These are phyloP conservation scores for Populus davidiana DNA, from an alignment of 345 rosid species.

Conservation along the genomic window DNA sequence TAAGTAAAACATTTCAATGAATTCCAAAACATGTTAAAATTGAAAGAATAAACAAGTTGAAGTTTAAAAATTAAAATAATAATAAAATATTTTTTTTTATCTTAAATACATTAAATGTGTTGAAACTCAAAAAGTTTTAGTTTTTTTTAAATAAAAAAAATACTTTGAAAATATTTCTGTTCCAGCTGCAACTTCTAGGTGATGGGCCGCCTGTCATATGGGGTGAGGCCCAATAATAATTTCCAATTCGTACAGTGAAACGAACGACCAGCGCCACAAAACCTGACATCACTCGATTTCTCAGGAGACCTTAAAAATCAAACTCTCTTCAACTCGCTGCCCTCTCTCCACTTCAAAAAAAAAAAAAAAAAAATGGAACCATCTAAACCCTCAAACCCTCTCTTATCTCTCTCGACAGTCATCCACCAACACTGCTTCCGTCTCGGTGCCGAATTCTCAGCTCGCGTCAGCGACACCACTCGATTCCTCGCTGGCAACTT, in stretches of 20 bases:
- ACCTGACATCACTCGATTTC: not conserved
- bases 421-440: constrained; percentile 61
- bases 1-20: too few relatives aligned
- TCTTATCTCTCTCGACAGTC: constrained; percentile 58
- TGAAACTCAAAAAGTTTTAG: too few relatives aligned
- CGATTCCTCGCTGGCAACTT: constrained; percentile 37
- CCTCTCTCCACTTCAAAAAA: constrained; percentile 3
- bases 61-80: too few relatives aligned
- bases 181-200: not conserved
- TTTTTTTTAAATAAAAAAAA: too few relatives aligned
- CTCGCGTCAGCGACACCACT: constrained; percentile 55
- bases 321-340: not conserved
- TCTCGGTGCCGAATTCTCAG: constrained; percentile 51
- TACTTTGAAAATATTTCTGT: too few relatives aligned
- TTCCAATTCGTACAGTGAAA: not conserved
- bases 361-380: constrained; percentile 39
- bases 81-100: too few relatives aligned
- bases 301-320: not conserved
- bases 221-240: not conserved
- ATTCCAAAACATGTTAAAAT: too few relatives aligned
- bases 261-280: not conserved
- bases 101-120: too few relatives aligned
- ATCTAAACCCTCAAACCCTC: constrained; percentile 52
- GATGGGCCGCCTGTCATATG: not conserved
- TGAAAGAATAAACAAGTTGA: too few relatives aligned